Evolutionary conservation across 2,329 filamentous ascomycete species (phyloP).

Genomic region (Fusarium sp.): DNA sequence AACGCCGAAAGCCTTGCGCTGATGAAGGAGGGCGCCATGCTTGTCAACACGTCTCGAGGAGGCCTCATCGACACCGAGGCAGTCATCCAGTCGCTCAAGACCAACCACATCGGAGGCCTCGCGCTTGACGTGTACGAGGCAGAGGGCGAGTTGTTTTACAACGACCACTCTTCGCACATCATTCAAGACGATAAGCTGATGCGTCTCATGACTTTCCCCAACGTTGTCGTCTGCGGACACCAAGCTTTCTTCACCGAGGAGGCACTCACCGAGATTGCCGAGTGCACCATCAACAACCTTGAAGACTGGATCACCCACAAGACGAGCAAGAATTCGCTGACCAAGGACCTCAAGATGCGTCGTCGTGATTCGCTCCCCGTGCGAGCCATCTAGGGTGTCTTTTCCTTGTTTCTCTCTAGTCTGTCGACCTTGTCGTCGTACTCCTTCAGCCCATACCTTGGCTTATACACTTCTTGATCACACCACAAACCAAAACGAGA

Average conservation of each 20-base stretch:
- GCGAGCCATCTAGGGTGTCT: constrained; percentile 42
- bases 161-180: constrained; percentile 69
- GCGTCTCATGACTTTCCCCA: constrained; percentile 72
- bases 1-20: constrained; percentile 59
- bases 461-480: constrained; percentile 6
- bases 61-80: constrained; percentile 67
- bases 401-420: neutral
- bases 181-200: constrained; percentile 72
- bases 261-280: constrained; percentile 69
- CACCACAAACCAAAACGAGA: constrained; percentile 1
- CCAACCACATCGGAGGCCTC: constrained; percentile 64
- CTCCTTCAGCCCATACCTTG: neutral
- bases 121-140: constrained; percentile 74
- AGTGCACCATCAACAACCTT: constrained; percentile 65
- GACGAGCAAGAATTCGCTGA: constrained; percentile 48
- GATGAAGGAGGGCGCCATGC: constrained; percentile 67
- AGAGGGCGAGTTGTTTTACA: constrained; percentile 69
- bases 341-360: constrained; percentile 40
- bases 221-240: constrained; percentile 71
- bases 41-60: constrained; percentile 74
- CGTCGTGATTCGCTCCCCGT: constrained; percentile 46
- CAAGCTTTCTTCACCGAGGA: constrained; percentile 75
- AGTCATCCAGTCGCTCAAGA: constrained; percentile 68
- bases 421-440: constrained; percentile 15
- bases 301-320: constrained; percentile 52